These are phyloP conservation scores for Aurantiochytrium sp. DNA, from an alignment of 108 stramenopile genomes.

Conservation along the genomic window DNA sequence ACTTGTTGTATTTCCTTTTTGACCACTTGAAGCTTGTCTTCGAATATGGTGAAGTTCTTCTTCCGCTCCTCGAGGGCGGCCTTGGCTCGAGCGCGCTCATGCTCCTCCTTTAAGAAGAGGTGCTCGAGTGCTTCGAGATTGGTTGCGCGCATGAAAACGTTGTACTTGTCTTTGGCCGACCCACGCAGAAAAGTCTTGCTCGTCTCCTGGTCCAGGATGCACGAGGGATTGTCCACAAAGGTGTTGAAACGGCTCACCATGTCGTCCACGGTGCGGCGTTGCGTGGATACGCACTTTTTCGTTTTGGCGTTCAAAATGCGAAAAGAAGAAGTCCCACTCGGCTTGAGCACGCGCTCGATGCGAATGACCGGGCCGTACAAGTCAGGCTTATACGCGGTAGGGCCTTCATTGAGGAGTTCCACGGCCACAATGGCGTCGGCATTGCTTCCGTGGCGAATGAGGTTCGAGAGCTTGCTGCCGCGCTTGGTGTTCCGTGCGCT, in stretches of 20 bases:
- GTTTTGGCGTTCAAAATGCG: neutral
- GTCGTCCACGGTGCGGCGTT: conserved; percentile 68
- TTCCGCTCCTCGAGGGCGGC: neutral
- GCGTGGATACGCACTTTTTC: neutral
- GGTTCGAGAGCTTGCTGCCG: neutral
- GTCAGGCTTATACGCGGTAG: neutral
- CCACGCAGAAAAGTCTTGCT: conserved; percentile 93
- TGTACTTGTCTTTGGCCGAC: conserved; percentile 77
- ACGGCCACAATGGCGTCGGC: neutral
- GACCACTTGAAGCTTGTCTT: neutral
- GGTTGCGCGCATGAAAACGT: conserved; percentile 89
- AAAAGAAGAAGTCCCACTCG: neutral
- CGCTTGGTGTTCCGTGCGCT: neutral
- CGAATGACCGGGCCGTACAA: neutral
- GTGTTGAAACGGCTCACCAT: conserved; percentile 76
- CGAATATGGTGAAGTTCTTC: neutral
- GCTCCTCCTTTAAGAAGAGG: neutral
- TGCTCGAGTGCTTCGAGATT: conserved; percentile 37
- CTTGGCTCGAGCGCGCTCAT: neutral
- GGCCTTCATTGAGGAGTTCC: neutral
- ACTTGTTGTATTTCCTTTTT: neutral
- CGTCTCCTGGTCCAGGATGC: conserved; percentile 92
- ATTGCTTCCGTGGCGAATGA: neutral
- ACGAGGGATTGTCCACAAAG: conserved; percentile 92
- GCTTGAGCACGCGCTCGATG: neutral